Evolutionary conservation across 257 asterid species (phyloP), one percentile per base, ranked within the genome.

Genomic region (Asclepias syriaca): DNA sequence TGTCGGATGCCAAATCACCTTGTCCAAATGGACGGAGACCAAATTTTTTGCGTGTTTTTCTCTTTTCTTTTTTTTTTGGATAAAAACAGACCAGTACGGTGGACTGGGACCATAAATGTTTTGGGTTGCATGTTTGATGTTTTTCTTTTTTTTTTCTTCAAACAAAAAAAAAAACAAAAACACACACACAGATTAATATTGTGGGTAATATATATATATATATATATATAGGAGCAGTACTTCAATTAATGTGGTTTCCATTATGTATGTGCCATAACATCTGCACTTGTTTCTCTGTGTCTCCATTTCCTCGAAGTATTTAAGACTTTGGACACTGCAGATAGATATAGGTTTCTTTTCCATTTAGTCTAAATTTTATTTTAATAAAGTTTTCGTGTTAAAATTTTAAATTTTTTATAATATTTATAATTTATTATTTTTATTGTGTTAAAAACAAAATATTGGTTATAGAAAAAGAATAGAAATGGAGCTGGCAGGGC

Each of bases 41-140:
- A 49, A 70, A 54, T 1, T 56, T 70, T 19, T 43, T 43, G 48
- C 48, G 48, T 43, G 48, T 7, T 43, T 40, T 40, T 40, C 9
- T 5, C 9, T 40, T 5, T 5, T 5, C 1, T 40, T 40, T 5
- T 0, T 29, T 29, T 29, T 29, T 29, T 29, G 34, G 34, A 29
- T 1, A 29, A 29, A 29, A 43, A 43, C 10, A 43, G 48, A 43
- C 48, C 1, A 43, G 48, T 43, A 43, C 11, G 48, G 48, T 43
- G 19, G n/a, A n/a, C 39, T 63, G 48, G 79, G 82, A 75, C 80
- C 84, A 74, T 60, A 34, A 68, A 65, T 43, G 48, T 43, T 68
- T 59, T 69, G 63, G 34, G 48, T 39, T 71, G 69, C 74, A 60
- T 48, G 74, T 74, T 67, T 59, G 66, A 51, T 69, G 65, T 43